Conservation (phyloP, 768 basidiomycete genomes). For the Mycena galericulata region DNA sequence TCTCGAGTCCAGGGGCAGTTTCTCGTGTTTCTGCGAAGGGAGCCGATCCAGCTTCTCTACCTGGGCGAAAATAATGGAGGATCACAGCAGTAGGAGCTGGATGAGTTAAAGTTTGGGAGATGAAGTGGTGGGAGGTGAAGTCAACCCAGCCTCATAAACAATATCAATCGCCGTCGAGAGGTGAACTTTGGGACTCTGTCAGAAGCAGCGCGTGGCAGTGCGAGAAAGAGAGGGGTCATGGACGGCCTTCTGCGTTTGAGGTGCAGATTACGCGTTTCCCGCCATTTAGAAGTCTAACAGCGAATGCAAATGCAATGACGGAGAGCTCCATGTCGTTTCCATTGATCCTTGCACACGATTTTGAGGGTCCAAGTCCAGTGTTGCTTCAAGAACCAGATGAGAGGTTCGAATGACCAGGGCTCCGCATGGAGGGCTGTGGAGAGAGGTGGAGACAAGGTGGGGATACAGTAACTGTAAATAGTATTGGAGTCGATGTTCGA, state of each 20-base stretch:
- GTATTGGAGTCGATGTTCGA: no score
- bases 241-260: constrained; percentile 14
- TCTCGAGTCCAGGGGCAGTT: background rate
- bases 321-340: no score
- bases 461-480: no score
- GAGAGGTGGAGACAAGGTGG: no score
- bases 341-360: no score
- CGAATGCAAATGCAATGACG: background rate
- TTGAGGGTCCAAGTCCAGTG: no score
- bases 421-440: no score
- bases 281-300: constrained; percentile 11
- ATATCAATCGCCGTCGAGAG: background rate
- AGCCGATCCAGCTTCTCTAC: background rate
- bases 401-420: no score
- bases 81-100: background rate
- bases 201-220: constrained; percentile 1
- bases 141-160: no score
- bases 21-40: constrained; percentile 14
- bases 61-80: background rate
- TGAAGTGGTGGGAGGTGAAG: background rate
- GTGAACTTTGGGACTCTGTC: background rate
- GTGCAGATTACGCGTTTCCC: constrained; percentile 10
- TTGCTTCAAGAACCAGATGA: no score
- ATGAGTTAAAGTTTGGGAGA: background rate
- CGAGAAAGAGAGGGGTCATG: background rate